Conservation (phyloP, 495 filamentous ascomycete species). For the Aspergillus cristatus region DNA sequence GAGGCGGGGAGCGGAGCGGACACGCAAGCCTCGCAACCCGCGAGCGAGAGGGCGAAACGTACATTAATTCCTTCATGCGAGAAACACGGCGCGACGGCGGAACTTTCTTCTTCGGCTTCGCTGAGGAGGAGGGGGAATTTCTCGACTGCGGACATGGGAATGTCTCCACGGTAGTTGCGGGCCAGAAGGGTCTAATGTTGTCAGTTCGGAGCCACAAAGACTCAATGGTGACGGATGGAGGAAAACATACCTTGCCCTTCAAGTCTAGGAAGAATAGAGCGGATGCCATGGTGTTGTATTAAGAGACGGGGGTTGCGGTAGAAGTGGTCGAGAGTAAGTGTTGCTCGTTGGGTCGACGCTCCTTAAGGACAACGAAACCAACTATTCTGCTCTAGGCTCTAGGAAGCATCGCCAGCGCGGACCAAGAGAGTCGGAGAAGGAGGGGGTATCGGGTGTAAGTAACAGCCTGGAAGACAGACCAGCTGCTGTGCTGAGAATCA, state of each 20-base stretch:
- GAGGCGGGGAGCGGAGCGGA: conserved; percentile 7
- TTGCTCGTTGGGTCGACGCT: too few species aligned
- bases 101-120: conserved; percentile 99
- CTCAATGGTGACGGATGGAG: neutral
- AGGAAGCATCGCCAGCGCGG: neutral
- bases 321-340: neutral
- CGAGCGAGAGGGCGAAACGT: conserved; percentile 21
- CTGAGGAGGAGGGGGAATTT: conserved; percentile 94
- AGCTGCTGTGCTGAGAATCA: too few species aligned
- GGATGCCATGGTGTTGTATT: conserved; percentile 68
- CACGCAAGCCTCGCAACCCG: conserved; percentile 2
- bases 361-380: conserved; percentile 7
- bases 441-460: too few species aligned
- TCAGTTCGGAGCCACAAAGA: neutral
- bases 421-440: too few species aligned
- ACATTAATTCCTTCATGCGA: conserved; percentile 98
- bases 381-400: conserved; percentile 7
- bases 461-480: too few species aligned
- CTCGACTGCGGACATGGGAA: conserved; percentile 98
- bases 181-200: conserved; percentile 81
- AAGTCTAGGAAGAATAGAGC: conserved; percentile 98
- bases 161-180: conserved; percentile 97
- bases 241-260: conserved; percentile 84
- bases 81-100: conserved; percentile 95
- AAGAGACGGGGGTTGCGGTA: conserved; percentile 2